Evolutionary conservation across 345 rosid species (phyloP), one percentile per base, ranked within the genome.

Genomic region (Chamaenerion angustifolium): DNA sequence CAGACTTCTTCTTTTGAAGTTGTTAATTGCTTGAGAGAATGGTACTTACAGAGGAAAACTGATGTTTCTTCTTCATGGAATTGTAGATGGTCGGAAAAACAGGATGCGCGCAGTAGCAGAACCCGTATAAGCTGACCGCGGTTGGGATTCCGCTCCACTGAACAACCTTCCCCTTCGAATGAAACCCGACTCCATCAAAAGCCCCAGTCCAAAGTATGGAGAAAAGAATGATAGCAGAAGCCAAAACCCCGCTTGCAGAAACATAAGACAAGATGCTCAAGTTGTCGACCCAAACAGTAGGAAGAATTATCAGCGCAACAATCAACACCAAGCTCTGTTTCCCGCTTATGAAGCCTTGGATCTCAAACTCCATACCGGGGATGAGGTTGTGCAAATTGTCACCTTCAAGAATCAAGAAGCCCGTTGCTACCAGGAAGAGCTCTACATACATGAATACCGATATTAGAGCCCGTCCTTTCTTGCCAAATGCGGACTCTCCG

Each of bases 21-120:
- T n/a, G n/a, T n/a, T n/a, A n/a, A n/a, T n/a, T n/a, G n/a, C n/a
- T n/a, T n/a, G n/a, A n/a, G n/a, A 21, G 25, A 15, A 19, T n/a
- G 16, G 12, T 49, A 60, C 94, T 85, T 73, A 86, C 97, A 44
- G 70, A 65, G 14, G 92, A 71, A 75, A 85, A 89, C 45, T 85
- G 95, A 12, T 63, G 83, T 57, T 78, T 89, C 59, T 76, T 83
- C 57, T 70, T 77, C 88, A 85, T 83, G 17, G 92, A 83, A 59
- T 66, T 76, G 70, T 89, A 89, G 2, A 89, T 70, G 9, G 86
- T 81, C 4, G 97, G 97, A 52, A 85, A 89, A 42, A 89, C 90
- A 0, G 97, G 97, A 63, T 89, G 97, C 1, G 94, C 95, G 17
- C 97, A 83, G 13, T 76, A 89, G 57, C 97, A 89, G 68, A 89